phyloP scores from a whole-genome alignment of 495 filamentous ascomycete species.

The Hypoxylon crocopeplum region DNA sequence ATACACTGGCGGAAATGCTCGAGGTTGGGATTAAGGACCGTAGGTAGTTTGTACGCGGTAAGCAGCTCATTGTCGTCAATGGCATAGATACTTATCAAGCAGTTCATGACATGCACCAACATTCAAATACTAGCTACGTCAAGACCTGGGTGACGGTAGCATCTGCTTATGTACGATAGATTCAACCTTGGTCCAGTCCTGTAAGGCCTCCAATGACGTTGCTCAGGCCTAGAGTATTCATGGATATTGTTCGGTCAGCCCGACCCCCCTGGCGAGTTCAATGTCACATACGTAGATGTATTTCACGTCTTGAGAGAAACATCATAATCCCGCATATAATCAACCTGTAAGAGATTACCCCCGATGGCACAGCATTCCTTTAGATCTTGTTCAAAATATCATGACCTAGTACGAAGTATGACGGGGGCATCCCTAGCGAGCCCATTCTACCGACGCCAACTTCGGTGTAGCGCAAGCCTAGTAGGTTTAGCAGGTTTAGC shows the following conservation, averaged over 20 bases:
- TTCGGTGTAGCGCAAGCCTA: background rate
- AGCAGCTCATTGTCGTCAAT: no score
- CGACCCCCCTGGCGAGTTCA: background rate
- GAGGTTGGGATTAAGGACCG: conserved; percentile 54
- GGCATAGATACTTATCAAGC: no score
- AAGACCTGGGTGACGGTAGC: no score
- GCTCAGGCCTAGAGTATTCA: no score
- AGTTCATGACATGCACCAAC: no score
- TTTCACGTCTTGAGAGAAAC: no score
- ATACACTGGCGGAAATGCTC: conserved; percentile 65
- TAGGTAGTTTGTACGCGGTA: background rate
- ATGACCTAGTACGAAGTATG: conserved; percentile 12
- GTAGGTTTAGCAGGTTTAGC: background rate
- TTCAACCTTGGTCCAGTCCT: no score
- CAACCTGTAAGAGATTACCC: background rate
- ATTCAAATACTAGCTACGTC: no score
- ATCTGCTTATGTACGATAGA: no score
- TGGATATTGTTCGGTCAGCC: no score
- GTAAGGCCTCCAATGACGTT: no score
- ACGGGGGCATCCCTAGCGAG: conserved; percentile 6
- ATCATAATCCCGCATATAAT: background rate
- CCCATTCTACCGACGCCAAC: background rate
- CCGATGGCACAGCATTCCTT: conserved; percentile 14
- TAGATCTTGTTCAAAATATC: conserved; percentile 1
- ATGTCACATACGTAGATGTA: no score